Conservation (phyloP, 371 early-diverging fungal species). For the Chytridium lagenaria region DNA sequence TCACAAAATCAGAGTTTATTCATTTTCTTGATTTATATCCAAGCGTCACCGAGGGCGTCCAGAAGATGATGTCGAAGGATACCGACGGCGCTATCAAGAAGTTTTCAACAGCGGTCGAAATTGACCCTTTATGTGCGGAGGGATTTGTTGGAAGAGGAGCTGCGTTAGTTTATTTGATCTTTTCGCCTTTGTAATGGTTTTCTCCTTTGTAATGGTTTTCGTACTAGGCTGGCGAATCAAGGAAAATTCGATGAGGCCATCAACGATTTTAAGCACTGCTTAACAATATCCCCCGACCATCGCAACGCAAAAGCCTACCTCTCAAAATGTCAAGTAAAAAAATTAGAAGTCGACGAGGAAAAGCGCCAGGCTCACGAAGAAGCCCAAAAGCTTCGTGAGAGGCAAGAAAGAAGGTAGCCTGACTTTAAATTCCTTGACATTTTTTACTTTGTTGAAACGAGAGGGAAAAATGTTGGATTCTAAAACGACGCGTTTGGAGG, state of each 20-base stretch:
- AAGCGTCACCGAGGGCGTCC: slow-evolving; percentile 47
- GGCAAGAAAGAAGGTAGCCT: not conserved
- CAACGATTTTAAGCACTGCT: slow-evolving; percentile 41
- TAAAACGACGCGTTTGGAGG: not conserved
- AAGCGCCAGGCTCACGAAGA: not conserved
- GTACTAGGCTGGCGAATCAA: slow-evolving; percentile 43
- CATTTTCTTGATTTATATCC: not conserved
- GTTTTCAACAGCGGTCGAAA: slow-evolving; percentile 49
- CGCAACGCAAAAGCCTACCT: slow-evolving; percentile 46
- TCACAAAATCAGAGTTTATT: not conserved
- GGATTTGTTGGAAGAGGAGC: slow-evolving; percentile 53
- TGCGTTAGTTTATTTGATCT: slow-evolving; percentile 33
- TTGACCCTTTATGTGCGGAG: slow-evolving; percentile 49
- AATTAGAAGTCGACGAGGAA: slow-evolving; percentile 22
- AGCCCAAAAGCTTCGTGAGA: not conserved
- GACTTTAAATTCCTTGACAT: not conserved
- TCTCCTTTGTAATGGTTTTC: too few species aligned
- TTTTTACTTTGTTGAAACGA: too few species aligned
- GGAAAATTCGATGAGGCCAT: slow-evolving; percentile 44
- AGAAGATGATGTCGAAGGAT: slow-evolving; percentile 35
- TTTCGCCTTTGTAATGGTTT: not conserved
- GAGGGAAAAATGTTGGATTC: too few species aligned
- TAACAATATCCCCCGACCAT: slow-evolving; percentile 44
- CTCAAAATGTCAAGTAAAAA: slow-evolving; percentile 31
- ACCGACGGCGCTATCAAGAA: slow-evolving; percentile 41